These are phyloP conservation scores for Ogataea ramenticola DNA, from an alignment of 805 yeast species.

Conservation along the genomic window DNA sequence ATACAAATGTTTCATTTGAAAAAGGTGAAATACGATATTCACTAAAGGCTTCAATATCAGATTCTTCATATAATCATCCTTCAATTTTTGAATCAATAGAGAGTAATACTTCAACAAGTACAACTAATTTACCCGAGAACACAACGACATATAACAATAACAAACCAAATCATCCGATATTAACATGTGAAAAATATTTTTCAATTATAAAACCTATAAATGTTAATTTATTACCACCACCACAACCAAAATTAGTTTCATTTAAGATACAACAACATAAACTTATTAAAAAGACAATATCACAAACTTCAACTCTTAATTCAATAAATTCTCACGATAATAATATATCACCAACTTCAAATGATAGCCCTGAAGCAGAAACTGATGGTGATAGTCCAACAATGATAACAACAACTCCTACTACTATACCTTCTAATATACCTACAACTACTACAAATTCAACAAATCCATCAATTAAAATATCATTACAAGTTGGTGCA, in stretches of 20 bases:
- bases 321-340: slow-evolving; percentile 10
- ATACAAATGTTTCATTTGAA: slow-evolving; percentile 74
- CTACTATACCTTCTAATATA: no score
- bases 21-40: slow-evolving; percentile 73
- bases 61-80: slow-evolving; percentile 1
- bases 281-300: slow-evolving; percentile 30
- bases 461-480: slow-evolving; percentile 27
- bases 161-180: slow-evolving; percentile 23
- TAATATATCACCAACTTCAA: neutral
- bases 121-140: slow-evolving; percentile 16
- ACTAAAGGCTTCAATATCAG: slow-evolving; percentile 40
- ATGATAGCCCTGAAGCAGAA: no score
- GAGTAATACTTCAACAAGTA: slow-evolving; percentile 6
- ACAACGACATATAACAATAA: no score
- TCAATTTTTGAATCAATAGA: neutral
- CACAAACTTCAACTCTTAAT: slow-evolving; percentile 33
- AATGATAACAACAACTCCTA: neutral
- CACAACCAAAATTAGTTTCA: slow-evolving; percentile 58
- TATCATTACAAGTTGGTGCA: slow-evolving; percentile 42
- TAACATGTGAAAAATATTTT: slow-evolving; percentile 48
- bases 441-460: no score
- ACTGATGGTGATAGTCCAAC: no score
- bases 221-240: slow-evolving; percentile 55
- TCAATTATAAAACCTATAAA: slow-evolving; percentile 68
- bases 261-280: slow-evolving; percentile 41